phyloP scores from a whole-genome alignment of 108 stramenopile species.

The Nitzschia sp. region DNA sequence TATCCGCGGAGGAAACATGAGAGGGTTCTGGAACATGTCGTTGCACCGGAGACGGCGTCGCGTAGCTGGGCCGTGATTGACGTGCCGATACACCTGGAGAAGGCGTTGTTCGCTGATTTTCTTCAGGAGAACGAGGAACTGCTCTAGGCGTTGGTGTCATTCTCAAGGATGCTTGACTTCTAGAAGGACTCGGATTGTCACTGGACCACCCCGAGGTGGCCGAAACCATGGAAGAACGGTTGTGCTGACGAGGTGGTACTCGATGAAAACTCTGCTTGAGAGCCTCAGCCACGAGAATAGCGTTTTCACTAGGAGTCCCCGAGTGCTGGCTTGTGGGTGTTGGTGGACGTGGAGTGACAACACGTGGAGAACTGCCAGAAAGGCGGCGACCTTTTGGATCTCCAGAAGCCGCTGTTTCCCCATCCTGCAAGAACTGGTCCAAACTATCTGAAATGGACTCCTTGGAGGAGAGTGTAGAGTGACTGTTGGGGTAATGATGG shows the following conservation, averaged over 20 bases:
- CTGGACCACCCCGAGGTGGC: background rate
- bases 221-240: background rate
- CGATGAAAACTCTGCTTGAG: slow-evolving; percentile 18
- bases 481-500: background rate
- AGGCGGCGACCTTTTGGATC: background rate
- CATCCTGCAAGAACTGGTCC: slow-evolving; percentile 11
- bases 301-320: slow-evolving; percentile 11
- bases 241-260: background rate
- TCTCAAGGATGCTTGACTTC: too few species aligned
- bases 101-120: too few species aligned
- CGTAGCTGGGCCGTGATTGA: too few species aligned
- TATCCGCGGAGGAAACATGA: too few species aligned
- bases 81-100: too few species aligned
- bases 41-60: too few species aligned
- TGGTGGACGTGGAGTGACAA: background rate
- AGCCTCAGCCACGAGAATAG: slow-evolving; percentile 7
- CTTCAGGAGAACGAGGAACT: too few species aligned
- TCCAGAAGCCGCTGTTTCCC: slow-evolving; percentile 4
- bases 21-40: too few species aligned
- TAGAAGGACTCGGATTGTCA: too few species aligned
- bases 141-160: too few species aligned
- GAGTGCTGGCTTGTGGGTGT: background rate
- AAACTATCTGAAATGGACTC: slow-evolving; percentile 15
- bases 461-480: background rate
- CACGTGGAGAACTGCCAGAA: background rate